These are phyloP conservation scores for Ustilago xerochloae DNA, from an alignment of 1,284 basidiomycete genomes.

Conservation along the genomic window DNA sequence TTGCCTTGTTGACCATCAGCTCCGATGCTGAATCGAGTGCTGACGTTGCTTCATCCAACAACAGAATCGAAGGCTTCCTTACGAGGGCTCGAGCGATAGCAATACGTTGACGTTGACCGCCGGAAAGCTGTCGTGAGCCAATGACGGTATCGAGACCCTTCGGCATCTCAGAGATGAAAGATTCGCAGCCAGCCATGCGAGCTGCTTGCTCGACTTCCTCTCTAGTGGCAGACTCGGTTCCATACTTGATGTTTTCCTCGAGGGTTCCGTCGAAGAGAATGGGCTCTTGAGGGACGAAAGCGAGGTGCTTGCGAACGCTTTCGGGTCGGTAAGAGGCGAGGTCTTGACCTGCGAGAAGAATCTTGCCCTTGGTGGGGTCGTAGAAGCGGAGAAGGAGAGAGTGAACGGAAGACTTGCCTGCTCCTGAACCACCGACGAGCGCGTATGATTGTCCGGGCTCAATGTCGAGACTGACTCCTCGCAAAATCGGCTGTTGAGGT, in stretches of 20 bases:
- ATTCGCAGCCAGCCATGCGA: conserved; percentile 85
- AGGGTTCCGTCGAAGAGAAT: conserved; percentile 79
- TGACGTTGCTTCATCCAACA: conserved; percentile 67
- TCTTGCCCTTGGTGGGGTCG: conserved; percentile 83
- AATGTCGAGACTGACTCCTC: conserved; percentile 68
- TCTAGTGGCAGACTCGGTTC: conserved; percentile 76
- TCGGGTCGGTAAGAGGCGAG: conserved; percentile 81
- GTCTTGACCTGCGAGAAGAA: conserved; percentile 89
- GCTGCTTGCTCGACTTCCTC: conserved; percentile 89
- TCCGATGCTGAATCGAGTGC: conserved; percentile 70
- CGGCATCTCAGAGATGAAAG: conserved; percentile 92
- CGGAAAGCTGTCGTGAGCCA: conserved; percentile 67
- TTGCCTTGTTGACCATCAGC: conserved; percentile 70
- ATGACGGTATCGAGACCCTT: conserved; percentile 80
- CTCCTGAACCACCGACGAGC: conserved; percentile 68
- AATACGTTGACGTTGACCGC: conserved; percentile 71
- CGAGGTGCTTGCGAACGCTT: conserved; percentile 57
- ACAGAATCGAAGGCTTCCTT: conserved; percentile 70
- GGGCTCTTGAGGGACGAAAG: conserved; percentile 66
- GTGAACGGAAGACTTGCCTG: conserved; percentile 85
- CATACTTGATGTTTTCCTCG: conserved; percentile 92
- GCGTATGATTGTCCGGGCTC: conserved; percentile 65
- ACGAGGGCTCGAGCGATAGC: conserved; percentile 72
- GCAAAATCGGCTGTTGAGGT: conserved; percentile 67
- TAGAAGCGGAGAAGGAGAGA: conserved; percentile 90